Conservation (phyloP, 2,329 filamentous ascomycete genomes). For the Phialophora verrucosa region DNA sequence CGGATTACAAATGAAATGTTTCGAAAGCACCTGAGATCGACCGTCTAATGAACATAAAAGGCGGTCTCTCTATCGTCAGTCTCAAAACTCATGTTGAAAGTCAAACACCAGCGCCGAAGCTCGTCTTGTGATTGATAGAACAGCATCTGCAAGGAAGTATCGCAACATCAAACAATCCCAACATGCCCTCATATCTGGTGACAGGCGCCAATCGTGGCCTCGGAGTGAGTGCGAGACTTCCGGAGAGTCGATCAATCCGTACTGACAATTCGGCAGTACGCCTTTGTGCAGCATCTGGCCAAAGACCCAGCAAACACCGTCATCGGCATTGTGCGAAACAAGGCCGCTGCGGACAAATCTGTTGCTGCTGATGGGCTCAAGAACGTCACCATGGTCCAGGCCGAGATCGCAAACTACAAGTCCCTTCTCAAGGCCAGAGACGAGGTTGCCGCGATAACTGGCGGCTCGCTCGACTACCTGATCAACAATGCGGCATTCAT, state of each 20-base stretch:
- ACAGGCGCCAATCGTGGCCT: constrained; percentile 41
- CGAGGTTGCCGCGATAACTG: constrained; percentile 37
- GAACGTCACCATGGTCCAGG: constrained; percentile 57
- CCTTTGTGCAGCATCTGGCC: constrained; percentile 57
- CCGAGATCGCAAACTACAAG: constrained; percentile 51
- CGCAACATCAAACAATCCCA: background rate
- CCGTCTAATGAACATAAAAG: constrained; percentile 5
- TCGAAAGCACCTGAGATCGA: background rate
- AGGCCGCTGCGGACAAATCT: constrained; percentile 52
- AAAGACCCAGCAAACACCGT: constrained; percentile 52
- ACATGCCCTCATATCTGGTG: constrained; percentile 40
- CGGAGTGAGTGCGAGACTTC: constrained; percentile 23
- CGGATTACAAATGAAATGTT: constrained; percentile 6
- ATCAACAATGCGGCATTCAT: constrained; percentile 58
- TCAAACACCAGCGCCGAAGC: background rate
- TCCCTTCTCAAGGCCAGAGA: constrained; percentile 45
- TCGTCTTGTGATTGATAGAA: background rate
- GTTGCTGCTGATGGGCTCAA: constrained; percentile 48
- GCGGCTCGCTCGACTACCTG: constrained; percentile 55
- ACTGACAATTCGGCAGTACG: constrained; percentile 43
- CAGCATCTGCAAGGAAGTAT: background rate
- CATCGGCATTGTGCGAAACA: constrained; percentile 58
- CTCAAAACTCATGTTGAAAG: background rate
- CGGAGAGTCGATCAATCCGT: background rate
- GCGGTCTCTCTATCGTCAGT: background rate